These are phyloP conservation scores for Oryza glumipatula DNA, from an alignment of 176 grass and related monocot genomes.

Conservation along the genomic window DNA sequence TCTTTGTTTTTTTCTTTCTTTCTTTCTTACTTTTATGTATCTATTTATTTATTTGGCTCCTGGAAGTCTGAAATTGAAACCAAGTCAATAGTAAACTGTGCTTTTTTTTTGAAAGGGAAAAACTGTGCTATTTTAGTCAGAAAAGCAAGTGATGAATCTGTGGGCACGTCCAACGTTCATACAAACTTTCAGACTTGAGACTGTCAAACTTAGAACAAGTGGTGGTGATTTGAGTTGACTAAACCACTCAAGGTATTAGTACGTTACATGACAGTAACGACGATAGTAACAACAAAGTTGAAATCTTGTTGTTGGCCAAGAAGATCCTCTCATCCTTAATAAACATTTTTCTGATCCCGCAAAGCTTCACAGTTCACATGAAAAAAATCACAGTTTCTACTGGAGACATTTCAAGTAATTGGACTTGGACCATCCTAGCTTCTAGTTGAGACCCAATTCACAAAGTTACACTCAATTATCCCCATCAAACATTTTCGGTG, in stretches of 20 bases:
- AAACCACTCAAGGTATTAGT: not conserved
- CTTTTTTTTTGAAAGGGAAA: not conserved
- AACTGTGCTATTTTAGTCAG: constrained; percentile 19
- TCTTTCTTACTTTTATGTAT: not conserved
- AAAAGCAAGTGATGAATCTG: constrained; percentile 24
- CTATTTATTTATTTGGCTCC: too few species aligned
- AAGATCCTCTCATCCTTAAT: not conserved
- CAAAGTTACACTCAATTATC: too few species aligned
- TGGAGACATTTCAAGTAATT: not conserved
- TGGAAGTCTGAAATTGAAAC: not conserved
- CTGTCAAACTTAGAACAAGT: constrained; percentile 19
- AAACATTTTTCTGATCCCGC: not conserved
- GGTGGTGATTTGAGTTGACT: constrained; percentile 28
- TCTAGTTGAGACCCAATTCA: not conserved
- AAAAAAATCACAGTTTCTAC: not conserved
- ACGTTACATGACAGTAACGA: not conserved
- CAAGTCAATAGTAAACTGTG: constrained; percentile 36
- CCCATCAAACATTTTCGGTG: not conserved
- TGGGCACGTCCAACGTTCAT: constrained; percentile 27
- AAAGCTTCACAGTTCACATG: not conserved
- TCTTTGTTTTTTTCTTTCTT: not conserved
- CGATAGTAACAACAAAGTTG: not conserved
- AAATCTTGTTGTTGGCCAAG: constrained; percentile 38
- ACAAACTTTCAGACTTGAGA: constrained; percentile 20
- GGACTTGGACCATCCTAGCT: not conserved